Conservation (phyloP, 371 early-diverging fungal genomes). For the Rhizopus arrhizus region DNA sequence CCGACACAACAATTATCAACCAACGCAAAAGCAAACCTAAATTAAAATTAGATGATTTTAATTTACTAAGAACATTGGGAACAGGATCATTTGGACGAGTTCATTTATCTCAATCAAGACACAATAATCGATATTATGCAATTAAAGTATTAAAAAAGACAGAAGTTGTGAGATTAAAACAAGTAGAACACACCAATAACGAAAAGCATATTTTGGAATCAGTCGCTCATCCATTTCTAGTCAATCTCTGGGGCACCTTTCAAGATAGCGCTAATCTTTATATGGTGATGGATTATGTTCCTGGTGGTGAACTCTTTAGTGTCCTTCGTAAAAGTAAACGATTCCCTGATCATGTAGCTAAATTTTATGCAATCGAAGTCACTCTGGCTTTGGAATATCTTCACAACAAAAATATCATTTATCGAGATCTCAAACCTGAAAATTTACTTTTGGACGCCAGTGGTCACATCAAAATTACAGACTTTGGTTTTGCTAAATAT, state of each 20-base stretch:
- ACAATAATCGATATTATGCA: constrained; percentile 86
- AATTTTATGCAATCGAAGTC: constrained; percentile 82
- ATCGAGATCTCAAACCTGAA: constrained; percentile 94
- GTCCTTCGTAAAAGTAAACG: constrained; percentile 73
- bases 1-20: constrained; percentile 37
- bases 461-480: constrained; percentile 98
- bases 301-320: constrained; percentile 95
- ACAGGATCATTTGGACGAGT: constrained; percentile 99
- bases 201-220: constrained; percentile 93
- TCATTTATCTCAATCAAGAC: constrained; percentile 81
- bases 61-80: constrained; percentile 82
- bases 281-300: constrained; percentile 96
- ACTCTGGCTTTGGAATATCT: constrained; percentile 83
- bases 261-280: constrained; percentile 88
- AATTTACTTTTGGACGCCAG: constrained; percentile 82
- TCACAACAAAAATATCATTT: constrained; percentile 89
- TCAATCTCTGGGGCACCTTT: constrained; percentile 90
- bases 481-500: constrained; percentile 98
- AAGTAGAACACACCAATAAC: constrained; percentile 97
- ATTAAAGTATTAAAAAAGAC: constrained; percentile 96
- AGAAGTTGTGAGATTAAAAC: constrained; percentile 93
- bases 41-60: constrained; percentile 69
- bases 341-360: constrained; percentile 89
- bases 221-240: constrained; percentile 91
- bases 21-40: constrained; percentile 52